Base-by-base conservation (phyloP, 2,329 filamentous ascomycete species). In the Arthrobotrys sphaeroides region DNA sequence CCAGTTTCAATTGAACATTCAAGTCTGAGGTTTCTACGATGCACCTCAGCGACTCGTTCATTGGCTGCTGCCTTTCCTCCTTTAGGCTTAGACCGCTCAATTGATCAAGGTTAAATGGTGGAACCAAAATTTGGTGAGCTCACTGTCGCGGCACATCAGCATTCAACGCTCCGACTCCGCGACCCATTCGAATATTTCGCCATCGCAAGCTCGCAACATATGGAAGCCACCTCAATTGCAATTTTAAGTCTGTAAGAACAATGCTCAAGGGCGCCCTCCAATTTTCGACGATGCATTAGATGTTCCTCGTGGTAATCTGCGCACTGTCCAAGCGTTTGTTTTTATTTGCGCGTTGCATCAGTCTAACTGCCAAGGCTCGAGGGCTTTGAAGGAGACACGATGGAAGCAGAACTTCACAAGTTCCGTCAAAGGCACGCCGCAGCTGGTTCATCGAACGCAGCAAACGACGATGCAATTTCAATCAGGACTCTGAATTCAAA, bases 391-490 rank as follows among this genome's bases (percentile, higher is more conserved):
- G n/a, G 26, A 45, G 12, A 22, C 18, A 18, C 59, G 24, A 76
- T 77, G 73, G 73, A 77, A 22, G 43, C 49, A 12, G 66, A 66
- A 59, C 73, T 77, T n/a, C 73, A 72, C 36, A 70, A 66, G 28
- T 66, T 72, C 60, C 67, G 67, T 36, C 59, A 77, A 45, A 55
- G 53, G 20, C 61, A 70, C 51, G 20, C 40, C 24, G 31, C n/a
- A n/a, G n/a, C 47, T 36, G 24, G 7, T 5, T 22, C 59, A 2
- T 66, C 65, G 20, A 61, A 43, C 26, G 18, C 22, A 13, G 33
- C 43, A 16, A 40, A 62, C 5, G 51, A 72, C 16, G 73, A 72
- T 40, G 73, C 73, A 10, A 38, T 72, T 20, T 77, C 73, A 1
- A 57, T 75, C 16, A 42, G 36, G 4, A 68, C 64, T 9, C 51